Evolutionary conservation across 1,284 basidiomycete genomes (phyloP), one percentile per base, ranked within the genome.

Genomic region (Stereum hirsutum): DNA sequence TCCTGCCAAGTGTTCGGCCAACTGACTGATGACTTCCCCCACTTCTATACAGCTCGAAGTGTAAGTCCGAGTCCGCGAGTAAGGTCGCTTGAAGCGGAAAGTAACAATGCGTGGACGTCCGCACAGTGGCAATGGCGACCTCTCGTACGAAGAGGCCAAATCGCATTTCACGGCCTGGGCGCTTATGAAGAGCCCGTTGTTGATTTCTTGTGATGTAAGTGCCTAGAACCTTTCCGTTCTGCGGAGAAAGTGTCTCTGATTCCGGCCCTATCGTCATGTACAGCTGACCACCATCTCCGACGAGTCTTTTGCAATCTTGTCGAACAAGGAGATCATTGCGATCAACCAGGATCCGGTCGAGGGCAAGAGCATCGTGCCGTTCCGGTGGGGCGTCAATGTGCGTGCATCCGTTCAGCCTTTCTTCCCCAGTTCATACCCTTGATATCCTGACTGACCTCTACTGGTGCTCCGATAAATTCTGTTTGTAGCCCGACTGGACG

Each of bases 281-380:
- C 45, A 82, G 80, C 58, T 83, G 27, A 63, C 73, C 23, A 55
- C 55, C 8, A 66, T 72, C 34, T 70, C 70, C 17, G 51, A 68
- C 19, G 64, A 74, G 41, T 66, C 68, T 10, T 58, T 83, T 1
- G 63, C 64, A 30, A 75, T 82, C 50, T 61, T 82, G 36, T 77
- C 64, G 53, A 83, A 82, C 55, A 55, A 52, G 32, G 80, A 83
- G 57, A 74, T 83, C 41, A 68, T 83, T 24, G 80, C 74, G 10
- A 80, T 83, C 51, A 80, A 81, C 54, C 81, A 83, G 56, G 80
- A 83, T 53, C 66, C 74, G 0, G 74, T 76, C 0, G 66, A 75
- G 33, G 81, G 79, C 3, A 74, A 71, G 8, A 69, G 70, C 25
- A 65, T 81, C 43, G 68, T 74, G 23, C 80, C 81, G 8, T 83